A percentile compares a stretch with the other conserved stretches of the same genome.
phyloP scores from a whole-genome alignment of 495 filamentous ascomycete species.

The Penicillium longicatenatum region DNA sequence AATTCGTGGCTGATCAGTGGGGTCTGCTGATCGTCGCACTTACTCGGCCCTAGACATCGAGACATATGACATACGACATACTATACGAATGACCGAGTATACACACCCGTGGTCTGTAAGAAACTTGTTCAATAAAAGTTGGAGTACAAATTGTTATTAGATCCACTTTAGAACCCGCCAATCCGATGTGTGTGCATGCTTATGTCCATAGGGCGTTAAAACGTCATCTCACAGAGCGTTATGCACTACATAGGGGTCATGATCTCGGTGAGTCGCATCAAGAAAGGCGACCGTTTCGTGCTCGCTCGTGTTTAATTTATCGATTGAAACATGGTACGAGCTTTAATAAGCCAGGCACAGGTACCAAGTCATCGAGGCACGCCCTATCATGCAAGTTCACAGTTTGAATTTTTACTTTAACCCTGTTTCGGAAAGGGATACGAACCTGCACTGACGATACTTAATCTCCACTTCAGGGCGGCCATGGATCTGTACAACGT shows the following conservation, averaged over 20 bases:
- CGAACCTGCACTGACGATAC: constrained; percentile 65
- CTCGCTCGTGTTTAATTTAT: constrained; percentile 25
- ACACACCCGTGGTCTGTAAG: not conserved
- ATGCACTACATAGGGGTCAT: not conserved
- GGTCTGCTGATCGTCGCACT: constrained; percentile 13
- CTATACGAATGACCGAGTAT: not conserved
- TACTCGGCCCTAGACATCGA: constrained; percentile 5
- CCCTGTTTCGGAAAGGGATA: constrained; percentile 14
- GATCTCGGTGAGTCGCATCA: not conserved
- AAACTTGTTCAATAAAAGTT: not conserved
- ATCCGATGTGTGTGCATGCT: not conserved
- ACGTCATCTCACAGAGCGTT: not conserved
- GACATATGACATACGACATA: too few relatives aligned
- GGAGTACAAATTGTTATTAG: not conserved
- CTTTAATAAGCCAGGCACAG: constrained; percentile 85
- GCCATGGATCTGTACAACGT: constrained; percentile 20
- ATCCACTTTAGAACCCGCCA: not conserved
- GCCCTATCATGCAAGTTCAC: constrained; percentile 94
- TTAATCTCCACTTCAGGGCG: constrained; percentile 47
- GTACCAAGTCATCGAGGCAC: constrained; percentile 87
- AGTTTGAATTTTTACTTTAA: constrained; percentile 57
- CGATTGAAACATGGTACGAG: constrained; percentile 68
- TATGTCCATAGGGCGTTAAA: not conserved
- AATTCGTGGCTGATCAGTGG: constrained; percentile 7
- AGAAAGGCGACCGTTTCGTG: constrained; percentile 38